Conservation (phyloP, 2,329 filamentous ascomycete species). For the Triangularia verruculosa region DNA sequence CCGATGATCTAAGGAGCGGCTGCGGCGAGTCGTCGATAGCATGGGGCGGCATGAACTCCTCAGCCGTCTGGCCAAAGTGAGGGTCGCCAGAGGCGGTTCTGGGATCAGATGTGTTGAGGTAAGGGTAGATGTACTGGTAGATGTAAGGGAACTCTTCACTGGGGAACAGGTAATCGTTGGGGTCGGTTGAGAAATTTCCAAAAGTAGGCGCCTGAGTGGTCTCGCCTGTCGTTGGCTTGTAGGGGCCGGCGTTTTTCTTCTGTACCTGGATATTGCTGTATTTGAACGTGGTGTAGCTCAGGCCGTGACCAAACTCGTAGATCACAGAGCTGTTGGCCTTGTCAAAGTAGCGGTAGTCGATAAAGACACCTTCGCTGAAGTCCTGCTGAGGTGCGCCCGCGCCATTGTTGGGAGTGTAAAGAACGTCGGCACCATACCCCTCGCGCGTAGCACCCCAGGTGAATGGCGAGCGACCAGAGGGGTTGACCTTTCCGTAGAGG, state of each 20-base stretch:
- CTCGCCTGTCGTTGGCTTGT: constrained; percentile 58
- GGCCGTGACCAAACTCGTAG: constrained; percentile 78
- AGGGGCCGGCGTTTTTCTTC: constrained; percentile 48
- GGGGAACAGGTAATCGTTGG: constrained; percentile 68
- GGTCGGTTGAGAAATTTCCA: constrained; percentile 60
- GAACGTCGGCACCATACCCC: constrained; percentile 67
- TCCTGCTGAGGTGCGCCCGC: constrained; percentile 64
- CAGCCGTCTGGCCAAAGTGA: constrained; percentile 56
- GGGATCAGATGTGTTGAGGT: constrained; percentile 59
- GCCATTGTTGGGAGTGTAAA: constrained; percentile 68
- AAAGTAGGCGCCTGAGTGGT: constrained; percentile 63
- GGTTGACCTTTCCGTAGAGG: constrained; percentile 79
- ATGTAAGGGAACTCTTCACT: constrained; percentile 48
- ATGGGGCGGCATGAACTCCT: constrained; percentile 58
- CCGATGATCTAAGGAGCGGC: constrained; percentile 48
- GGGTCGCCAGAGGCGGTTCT: constrained; percentile 55
- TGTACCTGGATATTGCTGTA: constrained; percentile 66
- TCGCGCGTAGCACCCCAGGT: constrained; percentile 68
- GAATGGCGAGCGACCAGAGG: constrained; percentile 73
- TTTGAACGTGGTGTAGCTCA: constrained; percentile 76
- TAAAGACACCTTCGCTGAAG: constrained; percentile 75
- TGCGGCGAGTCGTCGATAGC: constrained; percentile 56
- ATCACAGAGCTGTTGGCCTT: constrained; percentile 61
- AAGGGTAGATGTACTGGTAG: constrained; percentile 65
- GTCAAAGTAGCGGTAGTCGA: constrained; percentile 79